Base-by-base conservation (phyloP, 345 rosid species). In the Leavenworthia alabamica region DNA sequence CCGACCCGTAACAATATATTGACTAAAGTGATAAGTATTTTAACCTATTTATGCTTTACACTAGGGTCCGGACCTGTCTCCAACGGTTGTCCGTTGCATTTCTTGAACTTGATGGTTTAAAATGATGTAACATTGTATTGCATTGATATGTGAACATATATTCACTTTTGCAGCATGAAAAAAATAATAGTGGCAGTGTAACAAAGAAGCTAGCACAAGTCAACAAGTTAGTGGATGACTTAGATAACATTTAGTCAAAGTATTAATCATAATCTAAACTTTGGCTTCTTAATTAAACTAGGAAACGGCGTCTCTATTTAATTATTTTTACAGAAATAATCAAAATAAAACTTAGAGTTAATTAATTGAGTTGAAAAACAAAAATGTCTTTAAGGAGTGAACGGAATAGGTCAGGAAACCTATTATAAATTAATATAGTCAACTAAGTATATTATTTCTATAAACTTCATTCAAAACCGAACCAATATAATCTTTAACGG, bases 151-250 rank as follows among this genome's bases (percentile, higher is more conserved):
- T 51, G 39, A 51, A 29, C 37, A 51, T 4, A 35, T 4, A 20
- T 3, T 19, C 3, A 14, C 7, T 23, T 56, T 54, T 32, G 6
- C 44, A 54, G 31, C 43, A 2, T 1, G 19, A 22, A 20, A 47
- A 26, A n/a, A 7, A 26, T 24, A 49, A 49, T 29, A 29, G 56
- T 51, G 56, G 56, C 14, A 16, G 12, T 4, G 56, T 28, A 15
- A 51, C 24, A 9, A 51, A 9, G 23, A 31, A 16, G 40, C 15
- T 8, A 2, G 9, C 4, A 37, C 3, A 37, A 22, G 0, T 56
- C 67, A 49, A 62, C 57, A 49, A 49, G 47, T 48, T 40, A 12
- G 57, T 62, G 67, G 57, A 49, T 31, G 57, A 62, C 56, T 32
- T 60, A 13, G 54, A 45, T 44, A 10, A 45, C 28, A 22, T 6